Evolutionary conservation across 2,329 filamentous ascomycete genomes (phyloP), one percentile per base, ranked within the genome.

Genomic region (Pseudocercospora cruenta): DNA sequence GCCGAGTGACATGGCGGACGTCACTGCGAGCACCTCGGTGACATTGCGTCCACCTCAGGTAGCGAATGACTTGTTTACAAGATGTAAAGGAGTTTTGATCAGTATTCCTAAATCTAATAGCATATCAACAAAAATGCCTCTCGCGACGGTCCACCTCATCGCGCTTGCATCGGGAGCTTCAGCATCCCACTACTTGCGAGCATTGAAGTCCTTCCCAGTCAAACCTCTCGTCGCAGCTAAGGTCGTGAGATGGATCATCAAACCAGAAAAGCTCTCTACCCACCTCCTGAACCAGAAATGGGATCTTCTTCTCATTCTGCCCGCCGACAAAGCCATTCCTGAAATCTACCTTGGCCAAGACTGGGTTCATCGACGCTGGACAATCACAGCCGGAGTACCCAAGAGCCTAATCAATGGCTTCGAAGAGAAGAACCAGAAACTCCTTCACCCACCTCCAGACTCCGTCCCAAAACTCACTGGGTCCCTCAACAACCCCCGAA

Each of bases 241-340:
- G 63, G 80, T 82, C 39, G 71, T 83, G 45, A 77, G 84, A 49
- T 85, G 83, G 82, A 83, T 85, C 53, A 82, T 85, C 63, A 78
- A 80, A 19, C 82, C 84, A 1, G 78, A 78, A 1, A 72, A 70
- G 0, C 73, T 82, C 51, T 84, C 82, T 7, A 73, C 75, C 14
- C 70, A 77, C 5, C 77, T 85, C 16, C 78, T 83, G 14, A 75
- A 80, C 58, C 77, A 76, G 33, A 72, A 76, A 61, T 85, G 83
- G 83, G 80, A 85, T 64, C 66, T 85, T n/a, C 78, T 85, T 19
- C 72, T 85, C 65, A 80, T 85, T 67, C 67, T 83, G 0, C 75
- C 73, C 4, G 65, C 6, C 71, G 76, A 53, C 21, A 60, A 60
- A 68, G 73, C n/a, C 9, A 64, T 76, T 14, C 74, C 70, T 9